Base-by-base conservation (phyloP, 768 basidiomycete genomes). In the Mycena sanguinolenta region DNA sequence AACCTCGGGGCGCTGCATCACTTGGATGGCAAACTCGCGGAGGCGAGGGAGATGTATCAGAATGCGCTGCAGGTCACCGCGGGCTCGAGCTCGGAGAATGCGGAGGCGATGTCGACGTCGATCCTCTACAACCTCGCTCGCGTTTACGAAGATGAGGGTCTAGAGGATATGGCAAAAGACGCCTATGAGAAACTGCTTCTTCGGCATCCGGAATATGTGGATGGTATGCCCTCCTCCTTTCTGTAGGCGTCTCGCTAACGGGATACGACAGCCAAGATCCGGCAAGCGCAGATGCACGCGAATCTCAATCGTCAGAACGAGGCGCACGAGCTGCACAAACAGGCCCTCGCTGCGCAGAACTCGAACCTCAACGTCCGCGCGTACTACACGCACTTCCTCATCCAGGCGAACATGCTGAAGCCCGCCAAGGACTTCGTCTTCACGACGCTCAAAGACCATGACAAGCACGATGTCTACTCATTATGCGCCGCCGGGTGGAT, bases 171-270 rank as follows among this genome's bases (percentile, higher is more conserved):
- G 69, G 97, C 97, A 2, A 91, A 87, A 71, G 94, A 93, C 73
- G 95, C 95, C 2, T 99, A 97, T 75, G 89, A 92, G 57, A 95
- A 96, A 79, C 85, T 99, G 12, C 81, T 98, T 39, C 83, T 89
- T n/a, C 87, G 93, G 62, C 97, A 99, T 84, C 95, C 97, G 1
- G 98, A 99, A 81, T 98, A 97, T 77, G 89, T 96, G 27, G 97
- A 98, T 77, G 97, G 97, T 97, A 73, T 55, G 92, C 83, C 38
- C 16, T 36, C n/a, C 46, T 9, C 25, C 9, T 32, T 50, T 32
- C 49, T 63, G 49, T 17, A n/a, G 10, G 28, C 38, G 23, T 44
- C 58, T 12, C 25, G 44, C 63, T 67, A 54, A 46, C 52, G 67
- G 52, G 16, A 49, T 49, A 23, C 52, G 60, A 50, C 75, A 99